These are phyloP conservation scores for Kwoniella newhampshirensis DNA, from an alignment of 768 basidiomycete genomes.

Conservation along the genomic window DNA sequence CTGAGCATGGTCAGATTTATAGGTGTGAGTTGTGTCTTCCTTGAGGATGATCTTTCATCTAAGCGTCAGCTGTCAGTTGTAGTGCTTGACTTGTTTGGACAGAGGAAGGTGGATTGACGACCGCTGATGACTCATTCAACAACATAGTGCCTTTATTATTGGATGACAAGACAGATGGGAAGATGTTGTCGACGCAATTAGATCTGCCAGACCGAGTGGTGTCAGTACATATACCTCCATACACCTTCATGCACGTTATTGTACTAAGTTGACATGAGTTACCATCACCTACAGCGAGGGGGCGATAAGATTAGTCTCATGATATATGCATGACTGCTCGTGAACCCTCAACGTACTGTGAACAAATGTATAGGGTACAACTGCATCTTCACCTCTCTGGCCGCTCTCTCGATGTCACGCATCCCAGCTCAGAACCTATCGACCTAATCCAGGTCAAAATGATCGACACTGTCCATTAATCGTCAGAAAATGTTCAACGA, in stretches of 20 bases:
- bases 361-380: not conserved
- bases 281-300: too few species aligned
- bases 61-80: not conserved
- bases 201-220: not conserved
- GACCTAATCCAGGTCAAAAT: conserved; percentile 16
- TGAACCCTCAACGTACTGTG: not conserved
- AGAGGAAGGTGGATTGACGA: not conserved
- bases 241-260: too few species aligned
- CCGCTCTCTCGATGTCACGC: not conserved
- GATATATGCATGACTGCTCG: not conserved
- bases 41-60: too few species aligned
- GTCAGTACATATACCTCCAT: too few species aligned
- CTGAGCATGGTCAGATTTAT: conserved; percentile 42
- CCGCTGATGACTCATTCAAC: not conserved
- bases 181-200: conserved; percentile 42
- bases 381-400: too few species aligned
- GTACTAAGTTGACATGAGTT: too few species aligned
- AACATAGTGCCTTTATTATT: conserved; percentile 46
- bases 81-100: not conserved
- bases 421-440: not conserved
- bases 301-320: too few species aligned
- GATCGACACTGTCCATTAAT: conserved; percentile 2
- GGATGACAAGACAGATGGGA: conserved; percentile 39
- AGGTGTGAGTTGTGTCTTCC: conserved; percentile 33
- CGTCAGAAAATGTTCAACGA: not conserved